Evolutionary conservation across 257 asterid genomes (phyloP).

Genomic region (Solanum habrochaites): DNA sequence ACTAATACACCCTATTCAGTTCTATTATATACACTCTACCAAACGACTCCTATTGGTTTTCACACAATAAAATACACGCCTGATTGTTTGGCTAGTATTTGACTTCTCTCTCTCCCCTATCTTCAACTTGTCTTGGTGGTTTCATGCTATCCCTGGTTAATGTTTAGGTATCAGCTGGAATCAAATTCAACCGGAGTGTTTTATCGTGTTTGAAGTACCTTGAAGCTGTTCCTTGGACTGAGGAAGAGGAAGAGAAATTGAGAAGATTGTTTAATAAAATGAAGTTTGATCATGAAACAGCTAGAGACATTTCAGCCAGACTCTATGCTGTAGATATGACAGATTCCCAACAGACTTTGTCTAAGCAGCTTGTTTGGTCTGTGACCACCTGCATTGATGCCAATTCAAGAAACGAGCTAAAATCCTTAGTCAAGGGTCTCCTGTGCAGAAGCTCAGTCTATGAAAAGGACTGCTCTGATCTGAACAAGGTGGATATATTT

Average conservation of each 20-base stretch:
- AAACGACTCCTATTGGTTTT: not conserved
- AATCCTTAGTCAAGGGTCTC: slow-evolving; percentile 70
- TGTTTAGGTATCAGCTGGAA: slow-evolving; percentile 58
- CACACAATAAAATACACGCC: not conserved
- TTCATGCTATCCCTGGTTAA: not conserved
- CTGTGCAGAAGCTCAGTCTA: slow-evolving; percentile 57
- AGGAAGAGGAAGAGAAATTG: slow-evolving; percentile 91
- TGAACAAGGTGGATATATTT: slow-evolving; percentile 51
- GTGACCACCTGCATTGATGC: slow-evolving; percentile 44
- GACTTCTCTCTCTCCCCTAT: not conserved
- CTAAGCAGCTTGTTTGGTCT: slow-evolving; percentile 64
- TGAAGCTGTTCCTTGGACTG: slow-evolving; percentile 94
- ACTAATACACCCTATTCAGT: not conserved
- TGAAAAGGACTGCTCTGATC: slow-evolving; percentile 39
- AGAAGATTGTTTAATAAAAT: slow-evolving; percentile 38
- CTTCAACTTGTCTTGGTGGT: not conserved
- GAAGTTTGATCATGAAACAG: slow-evolving; percentile 32
- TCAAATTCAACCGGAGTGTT: slow-evolving; percentile 59
- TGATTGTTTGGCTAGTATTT: not conserved
- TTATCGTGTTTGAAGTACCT: slow-evolving; percentile 65
- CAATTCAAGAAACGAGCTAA: slow-evolving; percentile 68
- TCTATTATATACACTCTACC: not conserved
- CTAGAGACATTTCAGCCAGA: slow-evolving; percentile 54
- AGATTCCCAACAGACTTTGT: slow-evolving; percentile 38
- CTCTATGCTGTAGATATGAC: slow-evolving; percentile 25